phyloP scores from a whole-genome alignment of 2,329 filamentous ascomycete species.

The Shiraia sp. region DNA sequence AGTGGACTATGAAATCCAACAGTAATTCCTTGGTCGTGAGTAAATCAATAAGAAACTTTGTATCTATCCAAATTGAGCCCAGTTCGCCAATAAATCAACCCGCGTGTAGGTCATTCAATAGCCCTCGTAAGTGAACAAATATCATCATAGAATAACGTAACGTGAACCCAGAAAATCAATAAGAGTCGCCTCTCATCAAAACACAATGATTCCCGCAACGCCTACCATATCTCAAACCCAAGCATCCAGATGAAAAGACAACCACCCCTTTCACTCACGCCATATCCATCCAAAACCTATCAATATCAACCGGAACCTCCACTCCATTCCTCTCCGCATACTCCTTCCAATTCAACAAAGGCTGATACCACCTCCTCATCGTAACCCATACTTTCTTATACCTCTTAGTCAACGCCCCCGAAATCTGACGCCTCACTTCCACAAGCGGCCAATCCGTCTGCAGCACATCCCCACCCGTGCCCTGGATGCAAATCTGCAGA shows the following conservation, averaged over 20 bases:
- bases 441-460: conserved; percentile 22
- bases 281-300: conserved; percentile 2
- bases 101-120: neutral
- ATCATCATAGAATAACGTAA: neutral
- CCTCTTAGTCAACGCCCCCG: neutral
- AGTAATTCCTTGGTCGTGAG: no score
- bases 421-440: conserved; percentile 6
- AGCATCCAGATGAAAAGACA: neutral
- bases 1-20: no score
- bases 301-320: conserved; percentile 3
- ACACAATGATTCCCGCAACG: no score
- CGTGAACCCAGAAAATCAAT: neutral
- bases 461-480: conserved; percentile 19
- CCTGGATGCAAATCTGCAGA: conserved; percentile 23
- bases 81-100: no score
- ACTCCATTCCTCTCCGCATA: conserved; percentile 22
- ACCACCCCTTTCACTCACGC: neutral
- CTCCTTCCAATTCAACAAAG: conserved; percentile 25
- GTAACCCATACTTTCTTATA: conserved; percentile 7
- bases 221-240: neutral
- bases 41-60: no score
- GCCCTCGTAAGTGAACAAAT: neutral
- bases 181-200: no score
- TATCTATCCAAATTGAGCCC: no score
- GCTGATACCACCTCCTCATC: conserved; percentile 22